Conservation (phyloP, 2,329 filamentous ascomycete genomes). For the Cadophora luteo-olivacea region DNA sequence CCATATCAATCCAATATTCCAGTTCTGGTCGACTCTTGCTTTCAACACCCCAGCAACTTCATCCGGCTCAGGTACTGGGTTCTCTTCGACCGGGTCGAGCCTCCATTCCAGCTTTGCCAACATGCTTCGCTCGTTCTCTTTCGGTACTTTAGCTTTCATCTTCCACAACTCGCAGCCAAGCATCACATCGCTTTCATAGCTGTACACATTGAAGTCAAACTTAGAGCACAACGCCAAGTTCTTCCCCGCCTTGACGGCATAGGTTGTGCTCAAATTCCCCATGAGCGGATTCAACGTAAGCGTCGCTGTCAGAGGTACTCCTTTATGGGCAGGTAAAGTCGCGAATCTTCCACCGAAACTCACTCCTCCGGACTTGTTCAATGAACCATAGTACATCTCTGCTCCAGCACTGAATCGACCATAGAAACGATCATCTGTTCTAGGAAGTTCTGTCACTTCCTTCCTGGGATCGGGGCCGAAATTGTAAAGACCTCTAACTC, state of each 20-base stretch:
- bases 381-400: slow-evolving; percentile 92
- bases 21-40: slow-evolving; percentile 85
- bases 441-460: slow-evolving; percentile 35
- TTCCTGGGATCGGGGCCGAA: slow-evolving; percentile 63
- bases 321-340: slow-evolving; percentile 79
- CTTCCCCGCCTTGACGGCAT: slow-evolving; percentile 85
- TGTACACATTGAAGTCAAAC: slow-evolving; percentile 98
- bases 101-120: slow-evolving; percentile 61
- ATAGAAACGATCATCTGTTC: slow-evolving; percentile 65
- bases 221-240: slow-evolving; percentile 86
- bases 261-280: slow-evolving; percentile 89
- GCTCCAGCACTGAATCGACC: slow-evolving; percentile 90
- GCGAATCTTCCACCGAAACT: slow-evolving; percentile 89
- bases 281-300: slow-evolving; percentile 93
- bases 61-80: slow-evolving; percentile 54
- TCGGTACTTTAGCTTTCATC: slow-evolving; percentile 49
- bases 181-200: slow-evolving; percentile 93
- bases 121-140: slow-evolving; percentile 53
- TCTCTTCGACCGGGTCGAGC: slow-evolving; percentile 47
- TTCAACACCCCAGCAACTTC: slow-evolving; percentile 88
- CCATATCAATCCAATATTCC: slow-evolving; percentile 87
- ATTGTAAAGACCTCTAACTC: slow-evolving; percentile 90
- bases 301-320: slow-evolving; percentile 92
- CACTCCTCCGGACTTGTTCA: slow-evolving; percentile 93
- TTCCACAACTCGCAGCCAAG: slow-evolving; percentile 94